These are phyloP conservation scores for Chaetomiaceae sp. DNA, from an alignment of 2,329 filamentous ascomycete species.

Conservation along the genomic window DNA sequence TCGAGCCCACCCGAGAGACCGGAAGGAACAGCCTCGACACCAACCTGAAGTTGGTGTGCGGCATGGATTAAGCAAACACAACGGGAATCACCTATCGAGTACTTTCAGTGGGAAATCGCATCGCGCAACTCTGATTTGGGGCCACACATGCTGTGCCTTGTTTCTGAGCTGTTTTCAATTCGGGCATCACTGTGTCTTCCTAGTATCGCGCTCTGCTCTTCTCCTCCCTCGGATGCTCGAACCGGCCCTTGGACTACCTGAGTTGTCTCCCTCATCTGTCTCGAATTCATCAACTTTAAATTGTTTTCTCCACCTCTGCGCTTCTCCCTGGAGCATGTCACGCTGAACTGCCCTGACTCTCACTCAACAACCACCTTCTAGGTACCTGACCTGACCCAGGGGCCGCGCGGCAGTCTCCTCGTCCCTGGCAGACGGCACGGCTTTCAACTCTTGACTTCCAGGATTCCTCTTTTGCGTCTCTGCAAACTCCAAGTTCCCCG, in stretches of 20 bases:
- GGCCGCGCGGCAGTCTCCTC: neutral
- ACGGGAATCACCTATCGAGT: neutral
- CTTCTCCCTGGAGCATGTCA: too few species aligned
- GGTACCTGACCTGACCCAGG: neutral
- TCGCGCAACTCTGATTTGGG: too few species aligned
- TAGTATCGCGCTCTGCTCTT: neutral
- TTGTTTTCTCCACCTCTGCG: neutral
- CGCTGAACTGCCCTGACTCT: neutral
- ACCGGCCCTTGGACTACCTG: too few species aligned
- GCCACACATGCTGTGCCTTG: too few species aligned
- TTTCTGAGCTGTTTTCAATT: too few species aligned
- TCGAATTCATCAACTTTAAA: neutral
- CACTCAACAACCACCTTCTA: too few species aligned
- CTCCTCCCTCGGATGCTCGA: neutral
- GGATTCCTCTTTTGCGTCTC: neutral
- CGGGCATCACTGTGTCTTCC: too few species aligned
- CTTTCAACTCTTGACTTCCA: neutral
- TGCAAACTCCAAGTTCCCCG: neutral
- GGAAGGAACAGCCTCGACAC: conserved; percentile 1
- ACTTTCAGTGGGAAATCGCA: too few species aligned
- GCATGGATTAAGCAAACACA: conserved; percentile 4
- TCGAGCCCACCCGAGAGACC: neutral
- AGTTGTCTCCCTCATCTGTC: neutral
- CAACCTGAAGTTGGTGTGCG: too few species aligned
- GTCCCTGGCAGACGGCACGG: neutral